These are phyloP conservation scores for Plasmodium inui DNA, from an alignment of 169 alveolate genomes.

Conservation along the genomic window DNA sequence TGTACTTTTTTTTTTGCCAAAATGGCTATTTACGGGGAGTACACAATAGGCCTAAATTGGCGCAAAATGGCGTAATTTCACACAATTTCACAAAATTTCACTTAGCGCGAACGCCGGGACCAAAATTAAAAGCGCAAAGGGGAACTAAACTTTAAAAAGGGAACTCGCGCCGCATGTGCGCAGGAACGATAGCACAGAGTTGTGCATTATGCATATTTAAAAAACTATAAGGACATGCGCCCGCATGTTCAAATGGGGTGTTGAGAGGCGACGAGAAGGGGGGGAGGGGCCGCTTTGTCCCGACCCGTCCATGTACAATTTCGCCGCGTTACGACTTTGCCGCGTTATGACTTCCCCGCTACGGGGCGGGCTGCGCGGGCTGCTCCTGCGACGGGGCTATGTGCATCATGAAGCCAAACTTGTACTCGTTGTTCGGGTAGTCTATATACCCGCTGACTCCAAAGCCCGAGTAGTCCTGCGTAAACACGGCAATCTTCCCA, in stretches of 20 bases:
- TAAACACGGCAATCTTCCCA: constrained; percentile 91
- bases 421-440: constrained; percentile 89
- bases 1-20: neutral
- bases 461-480: constrained; percentile 90
- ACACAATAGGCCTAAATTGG: neutral
- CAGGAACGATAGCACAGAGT: neutral
- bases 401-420: constrained; percentile 94
- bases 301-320: neutral
- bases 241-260: neutral
- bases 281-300: neutral
- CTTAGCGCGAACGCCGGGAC: neutral
- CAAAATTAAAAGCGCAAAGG: constrained; percentile 4
- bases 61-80: neutral
- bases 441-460: constrained; percentile 93
- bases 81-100: neutral
- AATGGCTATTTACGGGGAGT: neutral
- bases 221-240: neutral
- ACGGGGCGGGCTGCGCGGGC: constrained; percentile 12
- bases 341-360: neutral
- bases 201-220: neutral
- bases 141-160: neutral
- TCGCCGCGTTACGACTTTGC: neutral
- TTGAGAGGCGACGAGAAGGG: neutral
- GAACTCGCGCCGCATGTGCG: neutral
- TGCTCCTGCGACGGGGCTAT: constrained; percentile 88